These are phyloP conservation scores for Umbilicaria muhlenbergii DNA, from an alignment of 495 filamentous ascomycete species.

Conservation along the genomic window DNA sequence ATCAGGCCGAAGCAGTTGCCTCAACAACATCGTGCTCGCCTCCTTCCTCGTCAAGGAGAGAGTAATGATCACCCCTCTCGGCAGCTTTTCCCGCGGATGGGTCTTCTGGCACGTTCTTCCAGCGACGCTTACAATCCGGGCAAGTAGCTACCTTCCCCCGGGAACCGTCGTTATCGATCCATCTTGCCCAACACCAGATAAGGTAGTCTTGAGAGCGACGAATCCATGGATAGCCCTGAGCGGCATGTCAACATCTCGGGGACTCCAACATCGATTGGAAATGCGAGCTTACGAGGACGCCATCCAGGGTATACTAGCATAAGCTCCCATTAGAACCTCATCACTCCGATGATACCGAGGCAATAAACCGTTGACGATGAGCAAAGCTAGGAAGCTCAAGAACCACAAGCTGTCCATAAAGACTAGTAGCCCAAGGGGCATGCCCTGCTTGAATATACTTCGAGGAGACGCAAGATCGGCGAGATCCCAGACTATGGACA, in stretches of 20 bases:
- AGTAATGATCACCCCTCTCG: no score
- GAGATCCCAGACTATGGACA: background rate
- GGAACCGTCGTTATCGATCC: background rate
- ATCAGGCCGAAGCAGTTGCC: no score
- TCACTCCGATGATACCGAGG: background rate
- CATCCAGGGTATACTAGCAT: slow-evolving; percentile 3
- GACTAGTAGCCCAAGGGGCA: background rate
- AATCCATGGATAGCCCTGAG: background rate
- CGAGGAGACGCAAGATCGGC: background rate
- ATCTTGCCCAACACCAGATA: background rate
- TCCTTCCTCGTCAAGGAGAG: no score
- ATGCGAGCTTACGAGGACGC: background rate
- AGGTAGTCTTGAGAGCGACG: background rate
- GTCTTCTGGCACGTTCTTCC: background rate
- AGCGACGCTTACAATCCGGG: background rate
- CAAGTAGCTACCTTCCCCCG: background rate
- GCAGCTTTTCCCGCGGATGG: no score
- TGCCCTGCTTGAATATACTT: background rate
- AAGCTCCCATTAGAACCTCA: background rate
- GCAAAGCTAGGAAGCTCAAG: background rate
- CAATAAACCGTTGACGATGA: slow-evolving; percentile 1
- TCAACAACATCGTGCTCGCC: no score
- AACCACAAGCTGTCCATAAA: background rate
- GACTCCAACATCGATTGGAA: background rate
- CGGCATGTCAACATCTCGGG: no score